Conservation (phyloP, 305 asterid species). For the Fraxinus paxiana region DNA sequence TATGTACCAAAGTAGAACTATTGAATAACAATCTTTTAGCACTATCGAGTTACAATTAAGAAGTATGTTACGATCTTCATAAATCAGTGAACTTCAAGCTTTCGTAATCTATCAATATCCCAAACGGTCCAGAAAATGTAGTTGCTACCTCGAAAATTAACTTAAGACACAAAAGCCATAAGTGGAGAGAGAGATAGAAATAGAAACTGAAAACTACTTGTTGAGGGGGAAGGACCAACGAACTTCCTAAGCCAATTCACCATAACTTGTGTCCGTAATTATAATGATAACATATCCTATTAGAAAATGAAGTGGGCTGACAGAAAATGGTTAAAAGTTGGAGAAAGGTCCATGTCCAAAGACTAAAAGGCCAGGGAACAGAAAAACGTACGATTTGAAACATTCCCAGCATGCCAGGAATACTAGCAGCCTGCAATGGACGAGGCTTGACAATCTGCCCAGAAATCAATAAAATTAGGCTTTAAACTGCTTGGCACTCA, state of each 20-base stretch:
- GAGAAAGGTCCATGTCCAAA: not conserved
- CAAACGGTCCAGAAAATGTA: not conserved
- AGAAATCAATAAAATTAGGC: constrained; percentile 19
- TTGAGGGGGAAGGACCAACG: constrained; percentile 1
- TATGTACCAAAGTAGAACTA: not conserved
- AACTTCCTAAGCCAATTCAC: constrained; percentile 10
- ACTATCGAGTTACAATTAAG: not conserved
- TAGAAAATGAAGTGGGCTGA: not conserved
- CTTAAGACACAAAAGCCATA: not conserved
- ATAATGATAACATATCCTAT: not conserved
- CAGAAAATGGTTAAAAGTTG: not conserved
- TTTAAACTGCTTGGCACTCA: constrained; percentile 8
- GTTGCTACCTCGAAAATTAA: not conserved
- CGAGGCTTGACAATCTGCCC: constrained; percentile 92
- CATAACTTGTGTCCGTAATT: not conserved
- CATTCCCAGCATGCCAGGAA: constrained; percentile 99
- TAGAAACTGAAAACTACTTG: not conserved
- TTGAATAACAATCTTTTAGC: not conserved
- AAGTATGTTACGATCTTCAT: not conserved
- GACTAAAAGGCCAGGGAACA: not conserved
- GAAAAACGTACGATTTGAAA: constrained; percentile 73
- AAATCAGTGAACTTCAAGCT: not conserved
- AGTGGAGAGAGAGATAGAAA: not conserved
- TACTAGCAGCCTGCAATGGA: constrained; percentile 94
- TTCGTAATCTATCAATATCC: not conserved